A percentile compares a stretch with the other conserved stretches of the same genome.
These are phyloP conservation scores for Globisporangium canariense DNA, from an alignment of 352 stramenopile species.

Conservation along the genomic window DNA sequence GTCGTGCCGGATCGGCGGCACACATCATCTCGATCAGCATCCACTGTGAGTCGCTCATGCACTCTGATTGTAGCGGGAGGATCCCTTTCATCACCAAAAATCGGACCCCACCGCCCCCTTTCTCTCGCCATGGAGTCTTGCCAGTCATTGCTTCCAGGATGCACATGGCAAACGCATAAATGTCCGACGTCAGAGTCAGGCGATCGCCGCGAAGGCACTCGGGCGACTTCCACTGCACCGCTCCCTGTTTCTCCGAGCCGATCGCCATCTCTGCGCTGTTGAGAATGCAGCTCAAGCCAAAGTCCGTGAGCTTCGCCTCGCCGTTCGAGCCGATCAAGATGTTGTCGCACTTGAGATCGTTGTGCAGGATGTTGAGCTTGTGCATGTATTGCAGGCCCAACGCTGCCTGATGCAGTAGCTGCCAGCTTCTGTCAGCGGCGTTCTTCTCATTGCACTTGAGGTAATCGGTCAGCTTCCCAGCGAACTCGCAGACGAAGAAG, in stretches of 20 bases:
- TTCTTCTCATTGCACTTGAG: neutral
- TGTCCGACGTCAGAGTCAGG: neutral
- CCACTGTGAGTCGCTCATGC: neutral
- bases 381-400: slow-evolving; percentile 1
- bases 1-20: neutral
- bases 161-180: neutral
- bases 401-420: neutral
- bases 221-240: neutral
- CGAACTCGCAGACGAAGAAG: slow-evolving; percentile 21
- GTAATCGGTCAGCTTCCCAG: neutral
- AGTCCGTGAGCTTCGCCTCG: slow-evolving; percentile 5
- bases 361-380: neutral
- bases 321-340: neutral
- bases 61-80: neutral
- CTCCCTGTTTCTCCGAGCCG: neutral
- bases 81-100: neutral
- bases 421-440: neutral
- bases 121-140: slow-evolving; percentile 20
- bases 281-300: slow-evolving; percentile 9
- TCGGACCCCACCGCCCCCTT: neutral
- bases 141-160: neutral
- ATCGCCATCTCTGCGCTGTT: slow-evolving; percentile 5
- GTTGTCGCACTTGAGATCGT: slow-evolving; percentile 10
- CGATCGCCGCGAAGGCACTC: neutral
- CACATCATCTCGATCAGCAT: slow-evolving; percentile 3